Percentiles rank a stretch among this genome's conserved stretches.
Conservation (phyloP, 345 rosid genomes). For the Linum usitatissimum region DNA sequence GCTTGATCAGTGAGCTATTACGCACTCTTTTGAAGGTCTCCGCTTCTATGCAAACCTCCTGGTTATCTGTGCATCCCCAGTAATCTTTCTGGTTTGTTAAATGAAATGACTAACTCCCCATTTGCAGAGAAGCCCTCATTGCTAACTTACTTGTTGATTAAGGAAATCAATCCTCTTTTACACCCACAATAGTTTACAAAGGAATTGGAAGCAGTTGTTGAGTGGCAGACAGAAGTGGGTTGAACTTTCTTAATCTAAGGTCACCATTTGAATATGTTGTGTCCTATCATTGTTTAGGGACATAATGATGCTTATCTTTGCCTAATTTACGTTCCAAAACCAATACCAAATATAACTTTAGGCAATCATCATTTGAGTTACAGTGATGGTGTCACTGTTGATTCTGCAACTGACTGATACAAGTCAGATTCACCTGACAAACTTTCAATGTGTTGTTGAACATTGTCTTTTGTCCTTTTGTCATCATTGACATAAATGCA, state of each 20-base stretch:
- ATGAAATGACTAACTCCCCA: no score
- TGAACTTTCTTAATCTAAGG: constrained; percentile 7
- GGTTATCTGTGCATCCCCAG: no score
- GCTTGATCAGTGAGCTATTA: no score
- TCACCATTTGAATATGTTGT: constrained; percentile 22
- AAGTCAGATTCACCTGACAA: constrained; percentile 9
- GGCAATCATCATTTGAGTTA: not conserved
- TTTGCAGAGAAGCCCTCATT: no score
- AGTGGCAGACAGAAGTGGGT: constrained; percentile 28
- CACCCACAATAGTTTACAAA: constrained; percentile 2
- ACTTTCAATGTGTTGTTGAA: constrained; percentile 10
- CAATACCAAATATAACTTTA: constrained; percentile 10
- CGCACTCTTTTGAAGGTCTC: no score
- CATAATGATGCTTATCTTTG: constrained; percentile 16
- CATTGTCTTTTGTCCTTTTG: no score
- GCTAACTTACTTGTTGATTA: not conserved
- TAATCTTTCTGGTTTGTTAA: no score
- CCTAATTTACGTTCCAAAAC: constrained; percentile 15
- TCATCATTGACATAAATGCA: not conserved
- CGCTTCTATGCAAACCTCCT: no score
- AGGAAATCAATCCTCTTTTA: constrained; percentile 1
- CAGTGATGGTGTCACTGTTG: not conserved
- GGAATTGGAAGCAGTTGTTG: constrained; percentile 17
- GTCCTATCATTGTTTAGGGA: constrained; percentile 22
- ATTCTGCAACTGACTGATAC: not conserved